These are phyloP conservation scores for Neodidymelliopsis sp. DNA, from an alignment of 2,329 filamentous ascomycete genomes.

Conservation along the genomic window DNA sequence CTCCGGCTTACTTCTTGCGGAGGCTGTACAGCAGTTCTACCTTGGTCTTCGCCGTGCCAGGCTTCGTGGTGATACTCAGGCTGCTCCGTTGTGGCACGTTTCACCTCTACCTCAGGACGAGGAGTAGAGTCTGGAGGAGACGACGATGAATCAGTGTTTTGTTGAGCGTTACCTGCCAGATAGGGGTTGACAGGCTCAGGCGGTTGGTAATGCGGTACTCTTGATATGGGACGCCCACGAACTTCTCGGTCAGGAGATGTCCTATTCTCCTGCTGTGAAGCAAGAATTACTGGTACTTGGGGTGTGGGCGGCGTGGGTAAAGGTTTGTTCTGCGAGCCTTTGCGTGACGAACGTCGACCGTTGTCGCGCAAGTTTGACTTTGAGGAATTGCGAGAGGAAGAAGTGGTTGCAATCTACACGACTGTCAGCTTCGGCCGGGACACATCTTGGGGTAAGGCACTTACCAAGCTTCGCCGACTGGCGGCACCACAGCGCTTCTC, in stretches of 20 bases:
- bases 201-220: slow-evolving; percentile 23
- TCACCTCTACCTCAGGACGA: slow-evolving; percentile 27
- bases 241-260: slow-evolving; percentile 23
- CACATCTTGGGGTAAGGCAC: slow-evolving; percentile 34
- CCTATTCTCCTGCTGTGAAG: slow-evolving; percentile 8
- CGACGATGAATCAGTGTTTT: neutral
- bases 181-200: slow-evolving; percentile 24
- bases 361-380: slow-evolving; percentile 46
- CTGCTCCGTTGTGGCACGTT: slow-evolving; percentile 20
- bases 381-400: slow-evolving; percentile 48
- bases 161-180: slow-evolving; percentile 23
- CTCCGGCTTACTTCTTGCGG: slow-evolving; percentile 13
- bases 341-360: slow-evolving; percentile 42
- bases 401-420: slow-evolving; percentile 45
- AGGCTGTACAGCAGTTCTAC: slow-evolving; percentile 16
- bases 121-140: slow-evolving; percentile 1
- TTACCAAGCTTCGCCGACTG: slow-evolving; percentile 78
- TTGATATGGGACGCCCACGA: slow-evolving; percentile 24
- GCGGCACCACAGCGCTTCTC: slow-evolving; percentile 83
- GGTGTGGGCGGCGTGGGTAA: slow-evolving; percentile 34
- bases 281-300: slow-evolving; percentile 14
- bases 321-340: slow-evolving; percentile 46
- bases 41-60: slow-evolving; percentile 32
- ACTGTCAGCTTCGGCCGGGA: slow-evolving; percentile 19
- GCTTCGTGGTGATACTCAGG: slow-evolving; percentile 32